Base-by-base conservation (phyloP, 768 basidiomycete genomes). In the Boletellus ananas region DNA sequence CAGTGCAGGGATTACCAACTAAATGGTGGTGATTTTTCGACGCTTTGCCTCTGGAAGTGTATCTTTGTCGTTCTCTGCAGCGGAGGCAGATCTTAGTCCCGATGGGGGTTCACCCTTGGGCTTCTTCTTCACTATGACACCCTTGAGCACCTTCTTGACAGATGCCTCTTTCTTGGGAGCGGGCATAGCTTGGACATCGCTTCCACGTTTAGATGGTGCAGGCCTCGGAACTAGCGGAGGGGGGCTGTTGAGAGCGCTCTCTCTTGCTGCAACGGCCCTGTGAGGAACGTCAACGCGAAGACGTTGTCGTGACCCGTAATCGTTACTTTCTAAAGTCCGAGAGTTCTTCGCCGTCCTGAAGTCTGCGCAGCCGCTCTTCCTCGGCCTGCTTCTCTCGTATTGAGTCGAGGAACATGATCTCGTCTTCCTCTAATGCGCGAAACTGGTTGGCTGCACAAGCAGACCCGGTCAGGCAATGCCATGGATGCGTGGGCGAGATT, bases 361-460 rank as follows among this genome's bases (percentile, higher is more conserved):
- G 74, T 60, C 81, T 85, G 45, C 87, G 83, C 48, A 82, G 74
- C 14, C 82, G 80, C 63, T 93, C 90, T 69, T 90, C 88, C 54
- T 79, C 79, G 55, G 83, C 78, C 64, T 88, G 81, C 43, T 81
- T 80, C 65, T 90, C 85, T 53, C 85, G 75, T 52, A 93, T 74
- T 16, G 87, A 87, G 62, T 92, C 90, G 27, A 93, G 78, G 62
- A 93, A 93, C 76, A 87, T 83, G 55, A 93, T 85, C 62, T 93
- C 90, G 69, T 93, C 90, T 66, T 92, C 90, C 62, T 93, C 90
- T 34, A 93, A 72, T 4, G 90, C 87, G 48, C 90, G 85, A 60
- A 92, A 93, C 62, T 93, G 90, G 63, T 91, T 92, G 46, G 89
- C 89, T 88, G 65, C 27, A 47, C 42, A 46, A 42, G 21, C 34